Conservation (phyloP, 2,329 filamentous ascomycete species). For the Aspergillus hortae region DNA sequence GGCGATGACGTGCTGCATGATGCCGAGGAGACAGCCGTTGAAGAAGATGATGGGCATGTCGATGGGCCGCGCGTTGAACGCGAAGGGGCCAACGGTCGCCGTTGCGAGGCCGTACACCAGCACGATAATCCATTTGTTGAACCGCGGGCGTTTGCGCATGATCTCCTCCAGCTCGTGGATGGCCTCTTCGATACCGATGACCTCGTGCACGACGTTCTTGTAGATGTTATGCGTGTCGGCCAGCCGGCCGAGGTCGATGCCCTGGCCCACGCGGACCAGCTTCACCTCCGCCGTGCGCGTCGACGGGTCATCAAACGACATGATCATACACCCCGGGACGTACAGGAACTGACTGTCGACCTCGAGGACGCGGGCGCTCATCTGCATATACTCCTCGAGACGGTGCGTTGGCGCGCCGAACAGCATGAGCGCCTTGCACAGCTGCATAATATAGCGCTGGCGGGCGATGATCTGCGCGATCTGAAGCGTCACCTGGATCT, state of each 20-base stretch:
- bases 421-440: slow-evolving; percentile 82
- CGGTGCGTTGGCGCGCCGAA: slow-evolving; percentile 90
- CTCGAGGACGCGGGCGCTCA: slow-evolving; percentile 83
- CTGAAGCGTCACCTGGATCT: slow-evolving; percentile 58
- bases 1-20: slow-evolving; percentile 70
- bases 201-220: slow-evolving; percentile 47
- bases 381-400: slow-evolving; percentile 83
- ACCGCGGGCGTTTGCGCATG: slow-evolving; percentile 55
- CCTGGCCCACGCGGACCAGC: slow-evolving; percentile 40
- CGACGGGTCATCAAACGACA: slow-evolving; percentile 67
- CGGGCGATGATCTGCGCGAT: slow-evolving; percentile 69
- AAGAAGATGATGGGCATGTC: slow-evolving; percentile 75
- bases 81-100: slow-evolving; percentile 72
- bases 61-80: slow-evolving; percentile 71
- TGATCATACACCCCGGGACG: slow-evolving; percentile 88
- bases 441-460: slow-evolving; percentile 77
- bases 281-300: slow-evolving; percentile 48
- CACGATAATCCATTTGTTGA: slow-evolving; percentile 52
- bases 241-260: slow-evolving; percentile 42
- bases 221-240: slow-evolving; percentile 46
- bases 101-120: slow-evolving; percentile 72
- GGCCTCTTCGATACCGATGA: slow-evolving; percentile 45
- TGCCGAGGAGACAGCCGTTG: slow-evolving; percentile 69
- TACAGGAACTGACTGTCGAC: slow-evolving; percentile 89
- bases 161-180: slow-evolving; percentile 50